Percentiles rank a stretch among this genome's conserved stretches.
phyloP scores from a whole-genome alignment of 805 yeast genomes.

The Ogataea thermomethanolica region DNA sequence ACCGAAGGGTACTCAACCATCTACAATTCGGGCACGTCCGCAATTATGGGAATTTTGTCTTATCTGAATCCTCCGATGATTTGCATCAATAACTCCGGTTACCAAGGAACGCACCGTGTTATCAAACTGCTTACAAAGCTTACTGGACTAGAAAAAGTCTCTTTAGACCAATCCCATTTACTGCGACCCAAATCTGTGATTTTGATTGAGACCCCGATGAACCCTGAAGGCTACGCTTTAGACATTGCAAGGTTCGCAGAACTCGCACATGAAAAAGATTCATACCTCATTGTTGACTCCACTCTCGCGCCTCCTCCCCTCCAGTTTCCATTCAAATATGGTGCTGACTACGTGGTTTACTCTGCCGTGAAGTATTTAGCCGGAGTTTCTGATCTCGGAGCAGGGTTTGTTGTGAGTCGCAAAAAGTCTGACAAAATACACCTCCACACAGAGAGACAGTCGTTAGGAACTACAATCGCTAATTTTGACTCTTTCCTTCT shows the following conservation, averaged over 20 bases:
- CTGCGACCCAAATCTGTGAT: constrained; percentile 43
- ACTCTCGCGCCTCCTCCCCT: constrained; percentile 57
- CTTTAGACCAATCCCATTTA: constrained; percentile 33
- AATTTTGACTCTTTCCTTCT: constrained; percentile 48
- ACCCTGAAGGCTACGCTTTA: constrained; percentile 45
- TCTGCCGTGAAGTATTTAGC: constrained; percentile 56
- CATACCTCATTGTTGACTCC: constrained; percentile 47
- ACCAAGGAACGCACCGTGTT: constrained; percentile 52
- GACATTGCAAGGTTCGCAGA: constrained; percentile 43
- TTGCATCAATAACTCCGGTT: constrained; percentile 44
- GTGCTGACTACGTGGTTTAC: constrained; percentile 52
- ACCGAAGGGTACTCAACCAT: constrained; percentile 45
- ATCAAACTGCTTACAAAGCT: constrained; percentile 41
- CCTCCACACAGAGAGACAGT: constrained; percentile 40
- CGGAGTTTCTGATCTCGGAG: constrained; percentile 52
- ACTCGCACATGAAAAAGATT: constrained; percentile 41
- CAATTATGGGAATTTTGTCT: constrained; percentile 48
- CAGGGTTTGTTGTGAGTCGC: constrained; percentile 48
- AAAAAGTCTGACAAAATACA: constrained; percentile 31
- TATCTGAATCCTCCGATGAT: constrained; percentile 43
- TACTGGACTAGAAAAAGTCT: constrained; percentile 37
- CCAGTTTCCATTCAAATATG: constrained; percentile 48
- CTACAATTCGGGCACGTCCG: constrained; percentile 50
- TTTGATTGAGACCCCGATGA: constrained; percentile 52
- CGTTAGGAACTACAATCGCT: constrained; percentile 50